These are phyloP conservation scores for Lyophyllum semitale DNA, from an alignment of 768 basidiomycete genomes.

Conservation along the genomic window DNA sequence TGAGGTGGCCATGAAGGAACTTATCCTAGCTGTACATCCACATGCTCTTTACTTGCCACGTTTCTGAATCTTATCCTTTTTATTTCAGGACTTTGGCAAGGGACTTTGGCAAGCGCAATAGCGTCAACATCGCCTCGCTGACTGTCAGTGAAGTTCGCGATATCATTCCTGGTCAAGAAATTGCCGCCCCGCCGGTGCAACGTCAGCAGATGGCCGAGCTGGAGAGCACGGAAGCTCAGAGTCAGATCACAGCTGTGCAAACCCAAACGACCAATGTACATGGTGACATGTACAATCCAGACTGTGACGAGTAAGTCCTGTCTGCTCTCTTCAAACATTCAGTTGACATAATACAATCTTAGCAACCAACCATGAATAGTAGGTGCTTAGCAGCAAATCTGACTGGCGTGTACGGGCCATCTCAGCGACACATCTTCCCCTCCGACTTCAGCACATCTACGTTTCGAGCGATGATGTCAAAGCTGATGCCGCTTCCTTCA, in stretches of 20 bases:
- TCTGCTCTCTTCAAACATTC: not conserved
- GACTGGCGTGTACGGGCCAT: constrained; percentile 99
- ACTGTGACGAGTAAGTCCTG: constrained; percentile 81
- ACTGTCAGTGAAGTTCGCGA: constrained; percentile 97
- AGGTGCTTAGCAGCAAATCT: constrained; percentile 98
- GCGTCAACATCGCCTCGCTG: constrained; percentile 96
- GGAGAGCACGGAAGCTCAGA: constrained; percentile 91
- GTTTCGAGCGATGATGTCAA: constrained; percentile 99
- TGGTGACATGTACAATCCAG: constrained; percentile 93
- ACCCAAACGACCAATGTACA: constrained; percentile 99
- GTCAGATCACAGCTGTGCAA: constrained; percentile 94
- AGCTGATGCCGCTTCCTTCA: constrained; percentile 93
- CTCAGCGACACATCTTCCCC: constrained; percentile 92
- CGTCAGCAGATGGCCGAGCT: constrained; percentile 99
- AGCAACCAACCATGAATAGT: constrained; percentile 97
- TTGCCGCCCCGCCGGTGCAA: constrained; percentile 92
- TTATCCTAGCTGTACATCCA: constrained; percentile 77
- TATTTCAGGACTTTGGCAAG: constrained; percentile 81
- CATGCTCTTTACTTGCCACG: not conserved
- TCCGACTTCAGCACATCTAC: constrained; percentile 97
- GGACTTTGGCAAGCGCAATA: constrained; percentile 98
- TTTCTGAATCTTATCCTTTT: constrained; percentile 6
- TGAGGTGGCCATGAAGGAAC: constrained; percentile 97
- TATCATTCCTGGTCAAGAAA: constrained; percentile 98
- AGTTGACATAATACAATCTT: constrained; percentile 8